phyloP scores from a whole-genome alignment of 2,329 filamentous ascomycete species.

The Penicillium sp. region DNA sequence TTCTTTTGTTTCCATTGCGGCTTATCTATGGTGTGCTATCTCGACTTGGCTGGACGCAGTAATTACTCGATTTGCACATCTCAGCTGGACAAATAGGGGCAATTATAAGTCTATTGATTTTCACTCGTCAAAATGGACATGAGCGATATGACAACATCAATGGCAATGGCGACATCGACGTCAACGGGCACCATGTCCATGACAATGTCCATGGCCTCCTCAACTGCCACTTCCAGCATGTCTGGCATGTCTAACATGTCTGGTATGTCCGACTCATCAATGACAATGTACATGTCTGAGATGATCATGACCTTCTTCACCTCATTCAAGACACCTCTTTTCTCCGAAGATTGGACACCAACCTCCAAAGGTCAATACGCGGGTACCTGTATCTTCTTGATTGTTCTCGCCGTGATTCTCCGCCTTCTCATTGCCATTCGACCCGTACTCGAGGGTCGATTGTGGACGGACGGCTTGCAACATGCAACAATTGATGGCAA shows the following conservation, averaged over 20 bases:
- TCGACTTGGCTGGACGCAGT: neutral
- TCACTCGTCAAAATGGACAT: slow-evolving; percentile 15
- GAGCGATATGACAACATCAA: slow-evolving; percentile 11
- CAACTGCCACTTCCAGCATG: slow-evolving; percentile 8
- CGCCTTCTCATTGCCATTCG: slow-evolving; percentile 69
- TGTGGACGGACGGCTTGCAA: slow-evolving; percentile 21
- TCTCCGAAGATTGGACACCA: slow-evolving; percentile 69
- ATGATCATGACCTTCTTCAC: slow-evolving; percentile 47
- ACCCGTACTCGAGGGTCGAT: slow-evolving; percentile 45
- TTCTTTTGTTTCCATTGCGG: neutral
- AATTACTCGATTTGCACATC: neutral
- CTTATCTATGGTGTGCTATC: neutral
- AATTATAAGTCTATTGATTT: neutral
- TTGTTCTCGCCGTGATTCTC: slow-evolving; percentile 66
- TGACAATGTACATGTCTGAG: slow-evolving; percentile 21
- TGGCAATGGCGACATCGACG: slow-evolving; percentile 8
- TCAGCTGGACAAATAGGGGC: neutral
- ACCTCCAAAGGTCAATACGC: slow-evolving; percentile 67
- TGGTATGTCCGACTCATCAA: slow-evolving; percentile 6
- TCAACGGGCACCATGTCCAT: slow-evolving; percentile 12
- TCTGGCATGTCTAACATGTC: neutral
- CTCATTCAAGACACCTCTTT: slow-evolving; percentile 60
- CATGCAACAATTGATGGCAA: slow-evolving; percentile 5
- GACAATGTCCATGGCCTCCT: slow-evolving; percentile 7
- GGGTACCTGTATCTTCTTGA: slow-evolving; percentile 84